Evolutionary conservation across 805 yeast species (phyloP).

Genomic region (Myxozyma geophila): DNA sequence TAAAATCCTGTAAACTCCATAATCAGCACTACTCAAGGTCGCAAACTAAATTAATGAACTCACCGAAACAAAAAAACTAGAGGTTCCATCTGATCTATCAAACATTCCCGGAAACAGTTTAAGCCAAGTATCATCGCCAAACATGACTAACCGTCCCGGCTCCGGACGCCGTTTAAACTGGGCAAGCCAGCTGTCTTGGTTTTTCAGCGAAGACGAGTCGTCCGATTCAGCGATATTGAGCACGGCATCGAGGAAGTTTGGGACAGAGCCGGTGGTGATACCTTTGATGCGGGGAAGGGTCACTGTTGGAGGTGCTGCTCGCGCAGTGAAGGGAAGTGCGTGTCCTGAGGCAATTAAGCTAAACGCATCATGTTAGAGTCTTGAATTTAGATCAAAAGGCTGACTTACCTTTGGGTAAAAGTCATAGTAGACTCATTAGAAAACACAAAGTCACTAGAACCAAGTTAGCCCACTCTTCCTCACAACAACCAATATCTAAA

Average conservation of each 20-base stretch:
- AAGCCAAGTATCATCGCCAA: slow-evolving; percentile 98
- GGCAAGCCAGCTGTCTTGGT: slow-evolving; percentile 84
- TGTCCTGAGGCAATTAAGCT: slow-evolving; percentile 61
- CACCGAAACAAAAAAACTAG: slow-evolving; percentile 83
- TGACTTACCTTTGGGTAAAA: slow-evolving; percentile 57
- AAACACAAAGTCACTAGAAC: slow-evolving; percentile 74
- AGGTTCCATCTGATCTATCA: slow-evolving; percentile 76
- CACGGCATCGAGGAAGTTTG: slow-evolving; percentile 91
- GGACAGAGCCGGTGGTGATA: slow-evolving; percentile 91
- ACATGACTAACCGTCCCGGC: slow-evolving; percentile 64
- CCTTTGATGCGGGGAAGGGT: slow-evolving; percentile 94
- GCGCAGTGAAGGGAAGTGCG: slow-evolving; percentile 90
- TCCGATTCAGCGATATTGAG: slow-evolving; percentile 92
- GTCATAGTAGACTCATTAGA: slow-evolving; percentile 66
- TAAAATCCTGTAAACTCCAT: slow-evolving; percentile 59
- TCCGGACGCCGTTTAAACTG: slow-evolving; percentile 55
- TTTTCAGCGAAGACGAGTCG: slow-evolving; percentile 65
- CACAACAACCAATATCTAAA: neutral
- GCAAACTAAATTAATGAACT: neutral
- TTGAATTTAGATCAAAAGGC: neutral
- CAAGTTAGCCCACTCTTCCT: neutral
- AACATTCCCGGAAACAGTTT: slow-evolving; percentile 80
- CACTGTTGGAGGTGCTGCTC: slow-evolving; percentile 94
- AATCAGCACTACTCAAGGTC: neutral
- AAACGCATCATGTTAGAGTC: neutral